Evolutionary conservation across 306 rosid genomes (phyloP).

Genomic region (Trifolium pratense): DNA sequence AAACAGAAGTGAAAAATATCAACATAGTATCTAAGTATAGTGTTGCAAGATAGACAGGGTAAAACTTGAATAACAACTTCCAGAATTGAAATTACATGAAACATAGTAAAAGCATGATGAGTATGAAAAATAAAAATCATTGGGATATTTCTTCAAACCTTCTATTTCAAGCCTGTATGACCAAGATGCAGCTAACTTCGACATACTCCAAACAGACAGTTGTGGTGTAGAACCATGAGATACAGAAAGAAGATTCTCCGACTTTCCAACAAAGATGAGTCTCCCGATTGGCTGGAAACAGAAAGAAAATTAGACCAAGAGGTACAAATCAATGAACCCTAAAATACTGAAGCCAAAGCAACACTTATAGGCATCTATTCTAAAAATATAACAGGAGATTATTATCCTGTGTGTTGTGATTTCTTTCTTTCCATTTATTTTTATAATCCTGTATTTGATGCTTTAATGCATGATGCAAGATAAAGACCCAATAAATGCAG

Average conservation of each 20-base stretch:
- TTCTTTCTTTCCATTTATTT: not conserved
- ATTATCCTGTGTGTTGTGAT: not conserved
- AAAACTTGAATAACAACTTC: constrained; percentile 18
- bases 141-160: constrained; percentile 56
- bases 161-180: constrained; percentile 85
- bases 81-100: too few relatives aligned
- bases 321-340: constrained; percentile 6
- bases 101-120: not conserved
- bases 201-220: constrained; percentile 74
- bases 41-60: constrained; percentile 9
- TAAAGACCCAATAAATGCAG: not conserved
- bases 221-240: constrained; percentile 77
- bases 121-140: not conserved
- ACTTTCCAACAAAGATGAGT: constrained; percentile 77
- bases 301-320: constrained; percentile 21
- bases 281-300: constrained; percentile 67
- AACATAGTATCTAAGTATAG: constrained; percentile 8
- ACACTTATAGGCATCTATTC: constrained; percentile 16
- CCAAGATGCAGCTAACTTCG: constrained; percentile 71
- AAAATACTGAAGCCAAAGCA: constrained; percentile 27
- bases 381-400: constrained; percentile 2
- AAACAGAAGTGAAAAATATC: not conserved
- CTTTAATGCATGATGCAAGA: constrained; percentile 19
- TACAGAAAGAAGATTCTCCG: constrained; percentile 73
- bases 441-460: constrained; percentile 18